phyloP scores from a whole-genome alignment of 2,329 filamentous ascomycete species.

The Beauveria varroae region DNA sequence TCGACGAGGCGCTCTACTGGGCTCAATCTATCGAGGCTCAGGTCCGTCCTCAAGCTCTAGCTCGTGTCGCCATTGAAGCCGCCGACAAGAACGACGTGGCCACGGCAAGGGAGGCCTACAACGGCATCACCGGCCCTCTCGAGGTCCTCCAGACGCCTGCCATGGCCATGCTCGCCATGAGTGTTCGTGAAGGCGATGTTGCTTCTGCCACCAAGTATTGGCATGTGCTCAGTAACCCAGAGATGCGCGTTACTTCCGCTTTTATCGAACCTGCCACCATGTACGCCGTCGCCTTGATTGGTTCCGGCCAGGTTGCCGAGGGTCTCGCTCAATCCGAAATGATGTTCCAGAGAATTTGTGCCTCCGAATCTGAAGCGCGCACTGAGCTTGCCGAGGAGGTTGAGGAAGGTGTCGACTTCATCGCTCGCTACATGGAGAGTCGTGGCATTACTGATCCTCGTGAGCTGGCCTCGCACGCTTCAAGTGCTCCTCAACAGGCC shows the following conservation, averaged over 20 bases:
- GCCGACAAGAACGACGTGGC: slow-evolving; percentile 70
- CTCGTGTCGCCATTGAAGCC: slow-evolving; percentile 65
- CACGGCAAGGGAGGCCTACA: slow-evolving; percentile 61
- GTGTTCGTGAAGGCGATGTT: slow-evolving; percentile 75
- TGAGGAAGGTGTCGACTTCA: slow-evolving; percentile 74
- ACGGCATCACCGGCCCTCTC: slow-evolving; percentile 45
- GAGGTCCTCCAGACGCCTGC: slow-evolving; percentile 50
- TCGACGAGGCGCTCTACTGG: slow-evolving; percentile 66
- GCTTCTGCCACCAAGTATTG: slow-evolving; percentile 72
- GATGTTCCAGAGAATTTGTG: slow-evolving; percentile 81
- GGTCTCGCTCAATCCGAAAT: slow-evolving; percentile 70
- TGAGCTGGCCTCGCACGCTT: slow-evolving; percentile 39
- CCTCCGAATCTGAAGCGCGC: slow-evolving; percentile 41
- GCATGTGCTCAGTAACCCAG: slow-evolving; percentile 60
- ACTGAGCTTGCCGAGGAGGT: slow-evolving; percentile 67
- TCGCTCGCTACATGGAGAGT: slow-evolving; percentile 50
- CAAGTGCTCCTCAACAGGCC: slow-evolving; percentile 37
- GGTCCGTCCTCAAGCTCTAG: slow-evolving; percentile 56
- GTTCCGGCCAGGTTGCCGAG: slow-evolving; percentile 75
- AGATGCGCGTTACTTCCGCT: slow-evolving; percentile 50
- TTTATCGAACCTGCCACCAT: slow-evolving; percentile 86
- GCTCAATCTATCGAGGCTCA: slow-evolving; percentile 56
- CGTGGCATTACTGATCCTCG: slow-evolving; percentile 50
- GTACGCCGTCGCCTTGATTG: slow-evolving; percentile 83
- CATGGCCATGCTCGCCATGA: slow-evolving; percentile 78